Evolutionary conservation across 139 green algal species (phyloP).

Genomic region (Astrephomene gubernaculifera): DNA sequence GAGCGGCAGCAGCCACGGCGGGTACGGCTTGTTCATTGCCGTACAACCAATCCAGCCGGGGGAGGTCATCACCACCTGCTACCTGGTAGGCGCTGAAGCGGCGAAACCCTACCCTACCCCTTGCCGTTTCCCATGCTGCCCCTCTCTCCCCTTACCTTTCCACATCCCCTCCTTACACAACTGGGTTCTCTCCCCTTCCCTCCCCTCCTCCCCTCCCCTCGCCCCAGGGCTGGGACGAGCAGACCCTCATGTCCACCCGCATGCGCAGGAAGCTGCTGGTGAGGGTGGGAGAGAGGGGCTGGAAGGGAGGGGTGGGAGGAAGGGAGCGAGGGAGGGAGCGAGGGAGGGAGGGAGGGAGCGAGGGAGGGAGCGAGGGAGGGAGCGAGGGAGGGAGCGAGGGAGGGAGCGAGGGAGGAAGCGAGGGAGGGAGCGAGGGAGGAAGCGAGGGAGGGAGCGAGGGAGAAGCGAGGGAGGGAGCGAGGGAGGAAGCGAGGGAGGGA

Average conservation of each 20-base stretch:
- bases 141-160: not conserved
- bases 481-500: too few species aligned
- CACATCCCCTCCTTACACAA: too few species aligned
- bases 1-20: too few species aligned
- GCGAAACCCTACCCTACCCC: not conserved
- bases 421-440: too few species aligned
- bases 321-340: not conserved
- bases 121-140: not conserved
- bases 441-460: too few species aligned
- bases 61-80: conserved; percentile 39
- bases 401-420: not conserved
- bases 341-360: not conserved
- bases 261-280: conserved; percentile 35
- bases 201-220: not conserved
- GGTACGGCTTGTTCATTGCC: conserved; percentile 25
- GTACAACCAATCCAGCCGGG: not conserved
- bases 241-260: conserved; percentile 33
- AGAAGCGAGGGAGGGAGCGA: too few species aligned
- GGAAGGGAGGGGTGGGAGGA: not conserved
- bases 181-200: not conserved
- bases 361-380: not conserved
- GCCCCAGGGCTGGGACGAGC: conserved; percentile 37
- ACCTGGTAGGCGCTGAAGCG: conserved; percentile 10
- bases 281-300: not conserved
- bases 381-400: not conserved